Percentiles rank a stretch among this genome's conserved stretches.
phyloP scores from a whole-genome alignment of 2,329 filamentous ascomycete genomes.

The Hypoxylon sp. region DNA sequence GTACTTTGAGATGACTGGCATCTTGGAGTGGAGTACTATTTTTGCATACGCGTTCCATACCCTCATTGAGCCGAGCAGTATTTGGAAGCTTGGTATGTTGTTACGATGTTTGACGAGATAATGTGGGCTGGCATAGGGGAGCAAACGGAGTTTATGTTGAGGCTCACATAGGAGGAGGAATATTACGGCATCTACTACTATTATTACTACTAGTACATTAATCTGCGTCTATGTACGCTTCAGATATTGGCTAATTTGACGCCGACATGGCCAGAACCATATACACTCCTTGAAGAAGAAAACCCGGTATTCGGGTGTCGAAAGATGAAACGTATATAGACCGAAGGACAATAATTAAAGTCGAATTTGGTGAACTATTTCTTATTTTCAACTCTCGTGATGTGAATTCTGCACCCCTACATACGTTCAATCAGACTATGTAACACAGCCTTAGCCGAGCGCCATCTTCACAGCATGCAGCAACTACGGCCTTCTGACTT shows the following conservation, averaged over 20 bases:
- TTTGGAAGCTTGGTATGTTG: slow-evolving; percentile 39
- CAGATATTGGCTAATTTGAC: slow-evolving; percentile 42
- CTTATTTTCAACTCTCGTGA: slow-evolving; percentile 11
- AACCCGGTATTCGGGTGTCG: slow-evolving; percentile 29
- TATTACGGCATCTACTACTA: slow-evolving; percentile 5
- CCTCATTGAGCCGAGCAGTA: slow-evolving; percentile 46
- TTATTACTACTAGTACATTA: slow-evolving; percentile 31
- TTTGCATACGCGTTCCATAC: slow-evolving; percentile 48
- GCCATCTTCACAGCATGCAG: slow-evolving; percentile 18
- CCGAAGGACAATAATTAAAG: slow-evolving; percentile 35
- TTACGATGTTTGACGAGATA: slow-evolving; percentile 46
- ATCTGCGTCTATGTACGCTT: slow-evolving; percentile 40
- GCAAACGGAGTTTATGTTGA: slow-evolving; percentile 38
- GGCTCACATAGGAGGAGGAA: slow-evolving; percentile 32
- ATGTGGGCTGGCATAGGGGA: slow-evolving; percentile 37
- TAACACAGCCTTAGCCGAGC: slow-evolving; percentile 13
- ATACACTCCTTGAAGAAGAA: slow-evolving; percentile 34
- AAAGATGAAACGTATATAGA: slow-evolving; percentile 40
- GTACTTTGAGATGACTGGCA: slow-evolving; percentile 35
- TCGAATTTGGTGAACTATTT: slow-evolving; percentile 16
- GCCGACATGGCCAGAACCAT: slow-evolving; percentile 35
- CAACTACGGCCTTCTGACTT: slow-evolving; percentile 17
- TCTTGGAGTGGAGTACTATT: slow-evolving; percentile 37
- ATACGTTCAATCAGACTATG: slow-evolving; percentile 3
- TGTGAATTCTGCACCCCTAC: neutral